Percentiles rank a stretch among this genome's conserved stretches.
Evolutionary conservation across 2,329 filamentous ascomycete genomes (phyloP).

Genomic region (Stagonosporopsis cucurbitacearum): DNA sequence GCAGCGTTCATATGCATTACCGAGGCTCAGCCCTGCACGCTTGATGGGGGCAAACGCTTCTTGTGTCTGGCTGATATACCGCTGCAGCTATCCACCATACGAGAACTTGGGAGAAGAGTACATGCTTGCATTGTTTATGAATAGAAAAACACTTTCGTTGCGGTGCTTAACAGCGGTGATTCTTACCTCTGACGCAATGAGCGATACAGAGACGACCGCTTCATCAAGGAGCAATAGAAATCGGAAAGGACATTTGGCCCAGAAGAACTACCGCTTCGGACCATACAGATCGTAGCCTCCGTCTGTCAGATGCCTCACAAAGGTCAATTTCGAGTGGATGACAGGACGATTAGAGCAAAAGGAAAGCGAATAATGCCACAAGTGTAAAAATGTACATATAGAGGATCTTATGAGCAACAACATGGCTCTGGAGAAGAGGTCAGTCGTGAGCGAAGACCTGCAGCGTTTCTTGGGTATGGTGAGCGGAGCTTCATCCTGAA

Average conservation of each 20-base stretch:
- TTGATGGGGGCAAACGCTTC: not conserved
- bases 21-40: not conserved
- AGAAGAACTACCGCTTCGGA: not conserved
- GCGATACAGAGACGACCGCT: not conserved
- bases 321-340: too few species aligned
- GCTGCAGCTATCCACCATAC: not conserved
- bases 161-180: not conserved
- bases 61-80: not conserved
- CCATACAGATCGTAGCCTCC: not conserved
- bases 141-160: not conserved
- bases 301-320: too few species aligned
- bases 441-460: not conserved
- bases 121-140: not conserved
- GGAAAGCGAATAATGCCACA: not conserved
- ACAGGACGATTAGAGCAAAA: too few species aligned
- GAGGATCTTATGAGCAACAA: not conserved
- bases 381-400: not conserved
- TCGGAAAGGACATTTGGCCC: not conserved
- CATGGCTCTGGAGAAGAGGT: not conserved
- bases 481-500: not conserved
- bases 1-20: not conserved
- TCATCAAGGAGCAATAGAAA: not conserved
- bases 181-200: not conserved
- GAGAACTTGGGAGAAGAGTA: not conserved
- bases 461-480: not conserved